Percentiles rank a stretch among this genome's conserved stretches.
Evolutionary conservation across 768 basidiomycete species (phyloP).

Genomic region (Leccinum aurantiacum): DNA sequence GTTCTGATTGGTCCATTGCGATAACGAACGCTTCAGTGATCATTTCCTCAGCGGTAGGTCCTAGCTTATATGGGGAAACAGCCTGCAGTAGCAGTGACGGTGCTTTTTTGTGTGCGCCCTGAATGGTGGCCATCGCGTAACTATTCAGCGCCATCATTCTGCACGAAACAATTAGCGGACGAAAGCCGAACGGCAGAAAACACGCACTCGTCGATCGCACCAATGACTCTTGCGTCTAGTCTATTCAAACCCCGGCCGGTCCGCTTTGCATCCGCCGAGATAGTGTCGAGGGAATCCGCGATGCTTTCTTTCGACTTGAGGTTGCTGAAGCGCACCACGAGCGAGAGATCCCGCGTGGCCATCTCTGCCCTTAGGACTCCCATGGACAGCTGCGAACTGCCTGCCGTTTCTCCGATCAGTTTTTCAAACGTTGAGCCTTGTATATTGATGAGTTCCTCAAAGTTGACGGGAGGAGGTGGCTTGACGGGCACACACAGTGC

Average conservation of each 20-base stretch:
- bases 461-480: slow-evolving; percentile 48
- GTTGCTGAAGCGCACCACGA: slow-evolving; percentile 62
- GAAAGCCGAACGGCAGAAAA: background rate
- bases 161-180: slow-evolving; percentile 3
- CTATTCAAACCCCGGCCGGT: slow-evolving; percentile 59
- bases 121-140: slow-evolving; percentile 62
- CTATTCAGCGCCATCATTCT: slow-evolving; percentile 77
- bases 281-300: slow-evolving; percentile 49
- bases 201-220: slow-evolving; percentile 70
- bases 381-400: slow-evolving; percentile 58
- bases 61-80: slow-evolving; percentile 41
- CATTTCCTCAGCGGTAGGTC: slow-evolving; percentile 41
- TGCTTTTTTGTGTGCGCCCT: slow-evolving; percentile 31
- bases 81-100: slow-evolving; percentile 33
- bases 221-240: slow-evolving; percentile 65
- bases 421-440: slow-evolving; percentile 65
- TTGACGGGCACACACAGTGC: slow-evolving; percentile 39
- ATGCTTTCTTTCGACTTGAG: slow-evolving; percentile 59
- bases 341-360: slow-evolving; percentile 67
- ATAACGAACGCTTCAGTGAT: slow-evolving; percentile 55
- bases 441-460: slow-evolving; percentile 56
- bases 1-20: slow-evolving; percentile 60
- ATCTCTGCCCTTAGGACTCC: slow-evolving; percentile 77
- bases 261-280: slow-evolving; percentile 61
- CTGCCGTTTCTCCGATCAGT: slow-evolving; percentile 56